phyloP scores from a whole-genome alignment of 106 monocot species.

The Acorus gramineus region DNA sequence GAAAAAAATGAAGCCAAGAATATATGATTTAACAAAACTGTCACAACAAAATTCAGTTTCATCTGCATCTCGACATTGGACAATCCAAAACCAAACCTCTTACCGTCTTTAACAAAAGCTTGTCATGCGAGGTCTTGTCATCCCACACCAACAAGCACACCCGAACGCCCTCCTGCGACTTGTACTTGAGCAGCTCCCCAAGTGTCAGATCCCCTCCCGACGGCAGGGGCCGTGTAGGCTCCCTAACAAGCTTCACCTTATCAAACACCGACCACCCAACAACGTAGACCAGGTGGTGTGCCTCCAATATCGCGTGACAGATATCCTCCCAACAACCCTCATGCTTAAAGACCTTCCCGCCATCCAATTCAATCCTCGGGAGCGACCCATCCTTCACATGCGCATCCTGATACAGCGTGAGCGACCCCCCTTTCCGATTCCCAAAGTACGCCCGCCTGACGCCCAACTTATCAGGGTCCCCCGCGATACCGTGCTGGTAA shows the following conservation, averaged over 20 bases:
- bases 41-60: too few species aligned
- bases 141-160: conserved; percentile 71
- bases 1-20: too few species aligned
- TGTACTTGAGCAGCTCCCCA: conserved; percentile 68
- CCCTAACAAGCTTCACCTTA: conserved; percentile 55
- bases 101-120: conserved; percentile 44
- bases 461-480: conserved; percentile 28
- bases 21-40: too few species aligned
- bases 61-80: not conserved
- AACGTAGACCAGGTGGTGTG: conserved; percentile 67
- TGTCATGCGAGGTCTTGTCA: conserved; percentile 63
- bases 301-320: conserved; percentile 68
- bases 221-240: conserved; percentile 28
- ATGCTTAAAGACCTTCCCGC: conserved; percentile 32
- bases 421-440: conserved; percentile 29
- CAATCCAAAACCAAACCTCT: not conserved
- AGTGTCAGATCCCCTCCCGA: conserved; percentile 19
- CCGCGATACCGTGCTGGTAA: conserved; percentile 27
- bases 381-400: conserved; percentile 49
- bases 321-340: conserved; percentile 69
- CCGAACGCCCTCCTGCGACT: conserved; percentile 71
- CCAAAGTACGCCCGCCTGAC: conserved; percentile 41
- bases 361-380: conserved; percentile 39
- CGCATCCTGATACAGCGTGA: conserved; percentile 70
- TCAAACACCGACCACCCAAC: conserved; percentile 60